Conservation (phyloP, 1,284 basidiomycete genomes). For the Sanghuangporus weigelae region DNA sequence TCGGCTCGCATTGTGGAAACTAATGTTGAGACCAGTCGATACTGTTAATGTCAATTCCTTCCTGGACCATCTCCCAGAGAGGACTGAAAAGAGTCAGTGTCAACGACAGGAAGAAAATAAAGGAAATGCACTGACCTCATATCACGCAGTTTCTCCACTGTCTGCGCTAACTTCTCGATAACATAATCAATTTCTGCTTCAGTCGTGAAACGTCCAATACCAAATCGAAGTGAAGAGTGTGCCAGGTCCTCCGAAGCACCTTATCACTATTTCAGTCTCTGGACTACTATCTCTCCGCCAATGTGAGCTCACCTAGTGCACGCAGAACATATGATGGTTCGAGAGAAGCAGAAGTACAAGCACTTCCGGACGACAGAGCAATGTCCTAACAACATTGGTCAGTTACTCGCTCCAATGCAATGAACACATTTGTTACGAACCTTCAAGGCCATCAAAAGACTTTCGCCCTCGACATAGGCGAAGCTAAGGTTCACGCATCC, state of each 20-base stretch:
- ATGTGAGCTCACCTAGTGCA: constrained; percentile 65
- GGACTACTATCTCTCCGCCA: neutral
- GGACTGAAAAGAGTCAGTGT: constrained; percentile 46
- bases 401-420: constrained; percentile 34
- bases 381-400: constrained; percentile 60
- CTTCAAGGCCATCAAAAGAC: constrained; percentile 97
- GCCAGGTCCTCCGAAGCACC: constrained; percentile 98
- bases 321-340: constrained; percentile 98
- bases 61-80: constrained; percentile 98
- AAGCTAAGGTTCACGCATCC: constrained; percentile 96
- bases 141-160: constrained; percentile 72
- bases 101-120: neutral
- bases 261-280: constrained; percentile 24
- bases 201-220: constrained; percentile 97
- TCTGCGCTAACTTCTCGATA: constrained; percentile 80
- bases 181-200: constrained; percentile 97
- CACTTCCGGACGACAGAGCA: constrained; percentile 95
- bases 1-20: constrained; percentile 5
- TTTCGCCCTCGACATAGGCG: constrained; percentile 97
- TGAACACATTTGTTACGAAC: constrained; percentile 54
- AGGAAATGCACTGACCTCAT: constrained; percentile 44
- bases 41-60: constrained; percentile 90
- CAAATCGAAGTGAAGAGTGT: constrained; percentile 96
- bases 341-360: constrained; percentile 96
- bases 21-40: constrained; percentile 88